A percentile compares a stretch with the other conserved stretches of the same genome.
These are phyloP conservation scores for Yarrowia keelungensis DNA, from an alignment of 805 yeast species.

Conservation along the genomic window DNA sequence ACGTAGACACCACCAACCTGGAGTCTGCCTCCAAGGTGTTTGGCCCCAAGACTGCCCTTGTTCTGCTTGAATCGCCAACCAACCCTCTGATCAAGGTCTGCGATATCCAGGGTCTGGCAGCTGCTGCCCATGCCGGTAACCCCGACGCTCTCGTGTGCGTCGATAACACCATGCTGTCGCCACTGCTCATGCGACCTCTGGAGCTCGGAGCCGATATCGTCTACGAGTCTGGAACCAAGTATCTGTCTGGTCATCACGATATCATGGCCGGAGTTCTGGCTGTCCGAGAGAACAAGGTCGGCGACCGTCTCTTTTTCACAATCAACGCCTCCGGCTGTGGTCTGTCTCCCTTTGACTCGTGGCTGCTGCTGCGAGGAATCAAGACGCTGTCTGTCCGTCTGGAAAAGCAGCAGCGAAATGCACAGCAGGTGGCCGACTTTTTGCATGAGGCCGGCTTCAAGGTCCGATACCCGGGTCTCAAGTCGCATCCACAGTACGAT, in stretches of 20 bases:
- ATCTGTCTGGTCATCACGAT: constrained; percentile 93
- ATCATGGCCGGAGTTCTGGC: constrained; percentile 95
- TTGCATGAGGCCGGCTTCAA: constrained; percentile 71
- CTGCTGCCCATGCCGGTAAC: constrained; percentile 67
- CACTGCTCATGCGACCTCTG: constrained; percentile 81
- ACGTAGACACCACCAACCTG: constrained; percentile 81
- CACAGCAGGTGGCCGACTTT: constrained; percentile 75
- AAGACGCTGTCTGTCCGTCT: constrained; percentile 86
- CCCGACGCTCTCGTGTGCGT: constrained; percentile 81
- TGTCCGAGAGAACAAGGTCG: constrained; percentile 65
- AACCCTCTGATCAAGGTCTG: constrained; percentile 90
- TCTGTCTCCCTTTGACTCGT: constrained; percentile 88
- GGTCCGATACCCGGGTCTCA: constrained; percentile 86
- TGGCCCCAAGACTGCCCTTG: constrained; percentile 67
- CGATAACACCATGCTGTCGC: constrained; percentile 98
- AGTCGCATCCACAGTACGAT: constrained; percentile 80
- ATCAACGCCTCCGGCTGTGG: constrained; percentile 93
- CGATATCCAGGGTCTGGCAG: constrained; percentile 73
- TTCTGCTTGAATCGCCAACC: constrained; percentile 89
- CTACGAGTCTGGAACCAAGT: constrained; percentile 93
- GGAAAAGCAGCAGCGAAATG: constrained; percentile 86
- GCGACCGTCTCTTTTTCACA: constrained; percentile 72
- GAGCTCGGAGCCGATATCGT: constrained; percentile 89
- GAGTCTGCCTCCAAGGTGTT: constrained; percentile 65
- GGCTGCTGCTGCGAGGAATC: constrained; percentile 87